These are phyloP conservation scores for Lichtheimia corymbifera DNA, from an alignment of 371 early-diverging fungal species.

Conservation along the genomic window DNA sequence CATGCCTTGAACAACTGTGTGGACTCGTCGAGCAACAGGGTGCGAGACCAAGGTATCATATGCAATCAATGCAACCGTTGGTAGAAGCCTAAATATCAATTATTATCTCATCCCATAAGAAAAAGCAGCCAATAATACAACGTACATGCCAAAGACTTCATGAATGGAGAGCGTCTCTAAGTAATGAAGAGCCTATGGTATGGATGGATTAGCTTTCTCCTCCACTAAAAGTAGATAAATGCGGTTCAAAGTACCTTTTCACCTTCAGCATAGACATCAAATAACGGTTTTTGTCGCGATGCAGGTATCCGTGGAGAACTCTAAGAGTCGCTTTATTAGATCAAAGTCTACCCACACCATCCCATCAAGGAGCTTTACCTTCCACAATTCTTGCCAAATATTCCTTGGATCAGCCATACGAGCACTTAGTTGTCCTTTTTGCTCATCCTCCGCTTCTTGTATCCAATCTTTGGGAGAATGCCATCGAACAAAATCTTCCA, in stretches of 20 bases:
- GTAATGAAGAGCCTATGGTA: slow-evolving; percentile 62
- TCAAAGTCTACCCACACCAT: background rate
- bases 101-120: background rate
- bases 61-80: slow-evolving; percentile 70
- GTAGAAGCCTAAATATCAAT: slow-evolving; percentile 54
- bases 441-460: slow-evolving; percentile 25
- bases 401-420: slow-evolving; percentile 83
- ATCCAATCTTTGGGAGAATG: slow-evolving; percentile 92
- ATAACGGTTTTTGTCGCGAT: slow-evolving; percentile 75
- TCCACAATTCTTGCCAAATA: slow-evolving; percentile 90
- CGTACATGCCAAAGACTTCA: slow-evolving; percentile 69
- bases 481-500: slow-evolving; percentile 96
- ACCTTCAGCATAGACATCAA: slow-evolving; percentile 73
- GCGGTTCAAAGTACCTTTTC: slow-evolving; percentile 67
- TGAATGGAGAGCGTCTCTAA: slow-evolving; percentile 70
- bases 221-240: background rate
- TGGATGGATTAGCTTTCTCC: background rate
- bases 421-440: slow-evolving; percentile 53
- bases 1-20: slow-evolving; percentile 46
- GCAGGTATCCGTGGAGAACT: slow-evolving; percentile 62
- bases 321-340: background rate
- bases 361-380: slow-evolving; percentile 34
- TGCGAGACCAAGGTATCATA: slow-evolving; percentile 76
- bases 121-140: background rate
- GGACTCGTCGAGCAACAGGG: slow-evolving; percentile 55